These are phyloP conservation scores for Farysia itapuensis DNA, from an alignment of 1,284 basidiomycete genomes.

Conservation along the genomic window DNA sequence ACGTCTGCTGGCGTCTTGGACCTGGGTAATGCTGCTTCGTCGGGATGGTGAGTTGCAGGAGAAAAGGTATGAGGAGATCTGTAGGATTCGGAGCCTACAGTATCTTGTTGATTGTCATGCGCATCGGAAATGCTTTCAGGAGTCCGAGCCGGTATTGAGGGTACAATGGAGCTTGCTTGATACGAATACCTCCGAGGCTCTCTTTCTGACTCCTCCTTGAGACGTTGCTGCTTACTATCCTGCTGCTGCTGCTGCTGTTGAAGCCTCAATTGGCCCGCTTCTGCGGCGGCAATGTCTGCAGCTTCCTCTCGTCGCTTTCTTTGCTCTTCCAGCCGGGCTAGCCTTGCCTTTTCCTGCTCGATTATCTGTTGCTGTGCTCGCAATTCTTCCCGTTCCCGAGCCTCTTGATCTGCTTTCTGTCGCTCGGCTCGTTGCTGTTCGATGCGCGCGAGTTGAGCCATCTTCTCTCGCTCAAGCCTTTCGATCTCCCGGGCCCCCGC, in stretches of 20 bases:
- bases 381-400: constrained; percentile 11
- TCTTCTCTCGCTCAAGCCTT: constrained; percentile 20
- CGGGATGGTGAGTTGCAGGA: too few species aligned
- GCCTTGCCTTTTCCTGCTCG: too few species aligned
- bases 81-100: too few species aligned
- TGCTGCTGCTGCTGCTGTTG: constrained; percentile 5
- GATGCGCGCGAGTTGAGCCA: not conserved
- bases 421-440: not conserved
- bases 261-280: constrained; percentile 2
- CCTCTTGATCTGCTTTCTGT: constrained; percentile 9
- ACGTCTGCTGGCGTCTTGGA: too few species aligned
- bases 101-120: too few species aligned
- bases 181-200: too few species aligned
- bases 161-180: too few species aligned
- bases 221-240: constrained; percentile 1
- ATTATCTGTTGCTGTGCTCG: constrained; percentile 4
- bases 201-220: too few species aligned
- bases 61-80: too few species aligned
- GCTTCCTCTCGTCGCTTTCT: not conserved
- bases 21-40: too few species aligned
- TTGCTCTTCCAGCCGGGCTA: constrained; percentile 1
- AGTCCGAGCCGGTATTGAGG: too few species aligned
- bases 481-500: constrained; percentile 12
- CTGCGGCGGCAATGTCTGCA: not conserved
- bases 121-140: too few species aligned